Conservation (phyloP, 108 stramenopile genomes). For the Skeletonema marinoi region DNA sequence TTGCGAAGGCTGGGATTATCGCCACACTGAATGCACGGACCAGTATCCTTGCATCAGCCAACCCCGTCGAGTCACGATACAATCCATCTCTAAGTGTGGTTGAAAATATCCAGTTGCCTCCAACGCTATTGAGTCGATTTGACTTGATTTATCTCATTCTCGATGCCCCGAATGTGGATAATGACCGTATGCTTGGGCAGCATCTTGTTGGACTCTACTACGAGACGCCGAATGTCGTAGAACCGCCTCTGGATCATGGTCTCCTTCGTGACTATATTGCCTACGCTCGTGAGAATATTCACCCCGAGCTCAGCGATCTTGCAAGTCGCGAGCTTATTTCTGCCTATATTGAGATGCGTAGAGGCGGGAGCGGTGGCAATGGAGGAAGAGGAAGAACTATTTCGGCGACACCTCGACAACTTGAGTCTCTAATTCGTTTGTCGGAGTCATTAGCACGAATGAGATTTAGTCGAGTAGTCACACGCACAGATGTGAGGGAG, state of each 20-base stretch:
- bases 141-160: constrained; percentile 99
- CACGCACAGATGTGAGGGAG: constrained; percentile 87
- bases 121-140: constrained; percentile 96
- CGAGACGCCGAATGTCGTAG: constrained; percentile 73
- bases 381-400: constrained; percentile 87
- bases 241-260: constrained; percentile 79
- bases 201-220: constrained; percentile 93
- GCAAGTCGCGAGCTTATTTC: constrained; percentile 87
- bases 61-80: constrained; percentile 97
- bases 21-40: constrained; percentile 97
- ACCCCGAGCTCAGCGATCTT: constrained; percentile 86
- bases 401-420: constrained; percentile 98
- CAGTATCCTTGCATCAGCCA: constrained; percentile 97
- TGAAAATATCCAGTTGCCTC: constrained; percentile 98
- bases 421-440: constrained; percentile 97
- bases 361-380: constrained; percentile 61
- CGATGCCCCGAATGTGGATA: constrained; percentile 87
- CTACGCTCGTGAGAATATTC: constrained; percentile 85
- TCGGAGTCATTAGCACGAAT: constrained; percentile 94
- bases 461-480: constrained; percentile 75
- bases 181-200: constrained; percentile 88
- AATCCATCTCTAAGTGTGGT: constrained; percentile 96
- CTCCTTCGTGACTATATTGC: constrained; percentile 95
- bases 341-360: constrained; percentile 94
- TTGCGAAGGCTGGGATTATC: constrained; percentile 99